Evolutionary conservation across 2,329 filamentous ascomycete species (phyloP).

Genomic region (Colletotrichum euphorbiae): DNA sequence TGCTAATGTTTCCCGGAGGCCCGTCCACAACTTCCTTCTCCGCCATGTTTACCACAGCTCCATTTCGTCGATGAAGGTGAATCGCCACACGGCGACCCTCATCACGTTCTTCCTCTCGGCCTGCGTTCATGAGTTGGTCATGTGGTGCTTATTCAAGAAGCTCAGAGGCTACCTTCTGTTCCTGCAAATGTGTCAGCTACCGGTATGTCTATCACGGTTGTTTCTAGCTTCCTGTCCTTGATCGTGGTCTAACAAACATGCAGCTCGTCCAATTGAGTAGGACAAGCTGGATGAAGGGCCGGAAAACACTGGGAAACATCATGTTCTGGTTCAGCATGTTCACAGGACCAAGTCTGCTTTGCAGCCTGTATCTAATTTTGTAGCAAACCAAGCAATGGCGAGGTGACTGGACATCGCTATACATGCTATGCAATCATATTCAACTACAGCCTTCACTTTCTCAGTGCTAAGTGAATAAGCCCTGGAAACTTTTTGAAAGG

Average conservation of each 20-base stretch:
- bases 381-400: slow-evolving; percentile 43
- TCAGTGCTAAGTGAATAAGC: background rate
- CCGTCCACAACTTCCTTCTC: slow-evolving; percentile 81
- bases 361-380: slow-evolving; percentile 70
- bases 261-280: slow-evolving; percentile 74
- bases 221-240: background rate
- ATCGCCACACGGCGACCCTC: slow-evolving; percentile 77
- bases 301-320: slow-evolving; percentile 75
- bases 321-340: slow-evolving; percentile 86
- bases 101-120: slow-evolving; percentile 81
- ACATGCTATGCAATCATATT: too few relatives aligned
- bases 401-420: background rate
- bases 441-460: background rate
- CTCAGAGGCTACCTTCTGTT: slow-evolving; percentile 78
- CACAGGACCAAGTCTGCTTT: slow-evolving; percentile 76
- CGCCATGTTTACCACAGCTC: slow-evolving; percentile 84
- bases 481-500: background rate
- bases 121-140: slow-evolving; percentile 79
- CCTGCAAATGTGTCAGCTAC: slow-evolving; percentile 81
- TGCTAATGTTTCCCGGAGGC: slow-evolving; percentile 49
- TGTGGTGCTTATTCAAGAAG: slow-evolving; percentile 85
- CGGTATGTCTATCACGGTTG: slow-evolving; percentile 52
- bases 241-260: background rate
- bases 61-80: slow-evolving; percentile 78
- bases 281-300: slow-evolving; percentile 72